Base-by-base conservation (phyloP, 192 early-diverging fungal genomes). In the Spizellomyces punctatus region DNA sequence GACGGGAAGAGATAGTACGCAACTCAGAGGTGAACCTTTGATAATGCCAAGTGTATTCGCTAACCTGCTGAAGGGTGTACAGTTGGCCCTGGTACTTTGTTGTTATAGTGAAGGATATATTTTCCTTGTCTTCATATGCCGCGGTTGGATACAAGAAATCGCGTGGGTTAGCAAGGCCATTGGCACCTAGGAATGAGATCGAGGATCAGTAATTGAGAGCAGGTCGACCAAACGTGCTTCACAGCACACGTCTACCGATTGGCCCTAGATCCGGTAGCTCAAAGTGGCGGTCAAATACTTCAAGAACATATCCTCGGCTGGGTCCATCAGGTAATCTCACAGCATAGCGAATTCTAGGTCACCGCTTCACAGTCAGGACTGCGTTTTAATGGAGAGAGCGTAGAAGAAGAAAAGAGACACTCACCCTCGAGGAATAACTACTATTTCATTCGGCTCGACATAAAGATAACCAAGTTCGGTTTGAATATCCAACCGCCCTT, bases 221-320 rank as follows among this genome's bases (percentile, higher is more conserved):
- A 22, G 59, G 10, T 46, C 46, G 44, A 27, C 44, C 10, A 65
- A 16, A 22, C 12, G 19, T 10, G 4, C 1, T 3, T 2, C 21
- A 19, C 27, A 52, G 0, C 21, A 16, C 12, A 10, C 12, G 68
- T 0, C 63, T 58, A 85, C 94, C 94, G 63, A 99, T 99, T 12
- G 95, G 94, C 0, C 96, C 96, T 0, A 96, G 87, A 65, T 99
- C 95, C 21, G 96, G 96, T 5, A 99, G 86, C 79, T 95, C 91
- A 89, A 93, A 99, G 76, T 93, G 94, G 43, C 88, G 85, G 52
- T 88, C 89, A 78, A 91, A 97, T 22, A 94, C 89, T 72, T 99
- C 96, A 57, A 92, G 84, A 63, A 97, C 83, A 78, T 96, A 99
- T 2, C 96, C 96, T 22, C 96, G 93, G 48, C 70, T 88, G 52